phyloP scores from a whole-genome alignment of 1,139 yeast species.

The Sugiyamaella pinicola region DNA sequence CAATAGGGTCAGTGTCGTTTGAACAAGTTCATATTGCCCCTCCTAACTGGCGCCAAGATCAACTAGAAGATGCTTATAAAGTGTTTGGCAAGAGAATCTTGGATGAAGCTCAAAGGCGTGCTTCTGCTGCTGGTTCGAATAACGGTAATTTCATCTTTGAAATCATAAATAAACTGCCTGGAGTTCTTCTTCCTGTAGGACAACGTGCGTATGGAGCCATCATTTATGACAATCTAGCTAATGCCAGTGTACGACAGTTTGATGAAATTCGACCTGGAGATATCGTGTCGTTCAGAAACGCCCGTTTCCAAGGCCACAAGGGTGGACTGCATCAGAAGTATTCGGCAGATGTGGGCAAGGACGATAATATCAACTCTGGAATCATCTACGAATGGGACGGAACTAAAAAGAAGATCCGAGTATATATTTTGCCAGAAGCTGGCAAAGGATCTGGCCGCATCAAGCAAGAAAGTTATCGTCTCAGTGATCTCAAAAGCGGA shows the following conservation, averaged over 20 bases:
- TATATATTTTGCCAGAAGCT: conserved; percentile 53
- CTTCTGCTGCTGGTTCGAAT: conserved; percentile 28
- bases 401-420: conserved; percentile 73
- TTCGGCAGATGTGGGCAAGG: conserved; percentile 51
- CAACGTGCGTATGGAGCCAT: conserved; percentile 71
- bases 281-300: conserved; percentile 71
- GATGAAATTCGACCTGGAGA: conserved; percentile 85
- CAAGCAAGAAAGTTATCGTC: conserved; percentile 62
- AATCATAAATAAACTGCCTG: conserved; percentile 43
- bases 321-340: conserved; percentile 54
- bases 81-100: conserved; percentile 42
- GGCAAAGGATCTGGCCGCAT: conserved; percentile 51
- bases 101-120: conserved; percentile 33
- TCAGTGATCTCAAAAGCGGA: conserved; percentile 77
- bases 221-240: conserved; percentile 63
- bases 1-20: conserved; percentile 54
- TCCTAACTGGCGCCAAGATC: conserved; percentile 52
- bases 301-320: conserved; percentile 70
- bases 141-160: conserved; percentile 39
- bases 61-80: conserved; percentile 54
- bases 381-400: conserved; percentile 74
- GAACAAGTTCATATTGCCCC: conserved; percentile 50
- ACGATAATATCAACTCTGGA: conserved; percentile 40
- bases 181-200: conserved; percentile 62
- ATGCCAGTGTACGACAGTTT: conserved; percentile 56